phyloP scores from a whole-genome alignment of 176 grass and related monocot genomes.

The Carex myosuroides region DNA sequence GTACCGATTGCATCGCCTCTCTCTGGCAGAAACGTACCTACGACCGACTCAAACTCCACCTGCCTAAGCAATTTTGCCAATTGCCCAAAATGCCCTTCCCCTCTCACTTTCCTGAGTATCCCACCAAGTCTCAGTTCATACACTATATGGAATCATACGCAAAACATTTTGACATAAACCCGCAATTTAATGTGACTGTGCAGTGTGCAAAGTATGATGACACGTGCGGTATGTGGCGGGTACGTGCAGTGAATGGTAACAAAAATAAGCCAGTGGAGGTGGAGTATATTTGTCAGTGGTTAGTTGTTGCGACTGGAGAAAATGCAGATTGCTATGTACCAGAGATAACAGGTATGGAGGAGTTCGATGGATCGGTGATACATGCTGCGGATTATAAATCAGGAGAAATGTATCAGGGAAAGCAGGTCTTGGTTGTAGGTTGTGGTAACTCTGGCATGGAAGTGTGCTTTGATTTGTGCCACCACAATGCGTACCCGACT shows the following conservation, averaged over 20 bases:
- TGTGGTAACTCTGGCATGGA: conserved; percentile 51
- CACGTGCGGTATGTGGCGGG: conserved; percentile 36
- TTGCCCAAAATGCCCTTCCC: conserved; percentile 40
- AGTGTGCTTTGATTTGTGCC: conserved; percentile 44
- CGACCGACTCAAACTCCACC: conserved; percentile 39
- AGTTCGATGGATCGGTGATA: conserved; percentile 1
- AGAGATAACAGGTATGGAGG: conserved; percentile 26
- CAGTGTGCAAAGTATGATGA: conserved; percentile 26
- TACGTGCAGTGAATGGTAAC: conserved; percentile 4
- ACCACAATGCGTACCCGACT: conserved; percentile 31
- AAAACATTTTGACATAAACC: conserved; percentile 24
- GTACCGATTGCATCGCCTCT: conserved; percentile 33
- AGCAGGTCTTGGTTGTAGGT: conserved; percentile 37
- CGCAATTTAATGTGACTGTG: conserved; percentile 30
- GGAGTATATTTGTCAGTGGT: conserved; percentile 50
- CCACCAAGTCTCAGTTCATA: conserved; percentile 34
- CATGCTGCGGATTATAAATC: conserved; percentile 40
- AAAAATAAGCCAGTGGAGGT: conserved; percentile 6
- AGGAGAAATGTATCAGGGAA: conserved; percentile 32
- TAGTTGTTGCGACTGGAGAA: conserved; percentile 46
- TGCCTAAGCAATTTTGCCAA: conserved; percentile 48
- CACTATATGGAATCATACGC: conserved; percentile 32
- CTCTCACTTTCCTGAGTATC: conserved; percentile 33
- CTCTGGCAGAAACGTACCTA: conserved; percentile 43
- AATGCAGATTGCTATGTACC: conserved; percentile 38